Percentiles rank a stretch among this genome's conserved stretches.
These are phyloP conservation scores for Colletotrichum sp. DNA, from an alignment of 2,329 filamentous ascomycete genomes.

Conservation along the genomic window DNA sequence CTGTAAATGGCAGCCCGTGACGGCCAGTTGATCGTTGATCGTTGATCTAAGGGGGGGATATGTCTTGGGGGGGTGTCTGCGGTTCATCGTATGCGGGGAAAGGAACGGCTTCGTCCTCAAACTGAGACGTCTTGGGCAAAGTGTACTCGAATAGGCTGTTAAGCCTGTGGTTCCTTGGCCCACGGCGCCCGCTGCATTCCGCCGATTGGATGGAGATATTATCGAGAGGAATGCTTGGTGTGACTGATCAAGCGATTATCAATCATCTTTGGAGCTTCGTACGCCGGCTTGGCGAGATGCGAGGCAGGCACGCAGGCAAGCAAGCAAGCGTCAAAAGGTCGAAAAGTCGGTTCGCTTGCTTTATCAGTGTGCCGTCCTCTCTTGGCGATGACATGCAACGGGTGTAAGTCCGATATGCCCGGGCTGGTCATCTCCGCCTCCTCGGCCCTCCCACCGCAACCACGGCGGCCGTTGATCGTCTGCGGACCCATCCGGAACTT, in stretches of 20 bases:
- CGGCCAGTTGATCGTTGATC: neutral
- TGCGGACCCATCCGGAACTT: neutral
- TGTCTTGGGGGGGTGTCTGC: neutral
- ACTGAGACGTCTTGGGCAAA: constrained; percentile 1
- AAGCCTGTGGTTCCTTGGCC: neutral
- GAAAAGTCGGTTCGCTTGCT: neutral
- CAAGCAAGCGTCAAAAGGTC: neutral
- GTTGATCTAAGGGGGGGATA: neutral
- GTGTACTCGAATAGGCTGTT: neutral
- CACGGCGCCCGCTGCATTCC: neutral
- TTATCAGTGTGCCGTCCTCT: neutral
- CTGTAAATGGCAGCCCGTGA: neutral
- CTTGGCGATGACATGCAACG: neutral
- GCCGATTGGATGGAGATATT: constrained; percentile 18
- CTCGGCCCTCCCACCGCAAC: neutral
- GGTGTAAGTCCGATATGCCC: neutral
- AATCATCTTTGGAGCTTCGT: neutral
- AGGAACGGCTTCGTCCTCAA: neutral
- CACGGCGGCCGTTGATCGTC: neutral
- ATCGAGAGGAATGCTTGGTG: neutral
- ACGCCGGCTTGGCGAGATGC: neutral
- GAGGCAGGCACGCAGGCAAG: neutral
- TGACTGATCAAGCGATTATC: constrained; percentile 8
- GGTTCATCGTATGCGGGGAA: neutral
- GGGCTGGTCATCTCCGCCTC: neutral